Evolutionary conservation across 257 asterid genomes (phyloP).

Genomic region (Nicotiana obtusifolia): DNA sequence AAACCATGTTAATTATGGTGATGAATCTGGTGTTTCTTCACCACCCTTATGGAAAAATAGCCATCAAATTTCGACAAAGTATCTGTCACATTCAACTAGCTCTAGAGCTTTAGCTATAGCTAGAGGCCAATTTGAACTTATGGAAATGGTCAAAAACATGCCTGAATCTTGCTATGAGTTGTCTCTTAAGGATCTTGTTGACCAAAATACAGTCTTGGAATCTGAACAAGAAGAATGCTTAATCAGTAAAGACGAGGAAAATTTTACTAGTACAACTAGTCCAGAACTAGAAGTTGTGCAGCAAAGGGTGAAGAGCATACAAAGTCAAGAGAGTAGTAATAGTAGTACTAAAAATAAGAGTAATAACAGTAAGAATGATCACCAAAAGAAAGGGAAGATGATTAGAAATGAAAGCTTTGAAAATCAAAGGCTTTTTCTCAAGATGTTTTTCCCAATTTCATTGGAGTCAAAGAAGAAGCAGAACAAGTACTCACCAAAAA

Average conservation of each 20-base stretch:
- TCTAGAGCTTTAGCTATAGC: constrained; percentile 62
- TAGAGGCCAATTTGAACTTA: constrained; percentile 76
- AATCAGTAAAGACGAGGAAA: neutral
- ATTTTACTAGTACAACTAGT: neutral
- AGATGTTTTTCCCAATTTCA: constrained; percentile 55
- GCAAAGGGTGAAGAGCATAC: neutral
- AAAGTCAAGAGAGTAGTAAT: constrained; percentile 28
- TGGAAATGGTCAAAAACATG: constrained; percentile 84
- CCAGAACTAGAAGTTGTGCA: constrained; percentile 7
- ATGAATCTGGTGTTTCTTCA: constrained; percentile 48
- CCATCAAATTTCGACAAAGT: constrained; percentile 1
- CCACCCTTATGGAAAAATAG: constrained; percentile 67
- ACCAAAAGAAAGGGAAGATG: constrained; percentile 13
- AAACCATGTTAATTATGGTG: constrained; percentile 14
- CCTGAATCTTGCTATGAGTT: constrained; percentile 71
- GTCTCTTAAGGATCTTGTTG: constrained; percentile 68
- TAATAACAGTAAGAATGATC: constrained; percentile 3
- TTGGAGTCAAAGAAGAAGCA: constrained; percentile 31
- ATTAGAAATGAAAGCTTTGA: constrained; percentile 40
- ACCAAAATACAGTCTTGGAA: constrained; percentile 23
- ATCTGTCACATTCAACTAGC: constrained; percentile 35
- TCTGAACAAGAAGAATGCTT: constrained; percentile 18
- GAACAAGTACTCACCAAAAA: neutral
- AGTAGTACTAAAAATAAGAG: neutral
- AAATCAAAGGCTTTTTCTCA: constrained; percentile 43